Base-by-base conservation (phyloP, 768 basidiomycete genomes). In the Russula abietina region DNA sequence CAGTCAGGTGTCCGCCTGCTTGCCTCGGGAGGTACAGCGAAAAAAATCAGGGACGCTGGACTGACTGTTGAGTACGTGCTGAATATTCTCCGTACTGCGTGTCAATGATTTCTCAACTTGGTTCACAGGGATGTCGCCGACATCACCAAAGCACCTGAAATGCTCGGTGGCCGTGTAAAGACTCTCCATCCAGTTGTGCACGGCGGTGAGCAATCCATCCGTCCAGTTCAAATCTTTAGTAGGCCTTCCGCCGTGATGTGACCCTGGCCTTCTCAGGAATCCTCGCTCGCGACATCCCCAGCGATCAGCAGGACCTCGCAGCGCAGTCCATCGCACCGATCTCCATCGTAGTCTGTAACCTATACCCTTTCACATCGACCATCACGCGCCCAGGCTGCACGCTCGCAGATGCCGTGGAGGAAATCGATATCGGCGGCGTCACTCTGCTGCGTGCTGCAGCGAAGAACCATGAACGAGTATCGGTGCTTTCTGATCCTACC, bases 401-500 rank as follows among this genome's bases (percentile, higher is more conserved):
- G 12, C 84, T 98, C 63, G 85, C 91, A 3, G 88, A 89, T 53
- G 96, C 96, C 6, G 88, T 98, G 62, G 97, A 99, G 73, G 97
- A 99, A 75, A 89, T 99, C 68, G 97, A 99, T 75, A 98, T 99
- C 61, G 97, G 97, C 7, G 97, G 97, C 30, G 97, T 99, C 52
- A 98, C 97, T 7, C 87, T 99, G 10, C 85, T 98, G 53, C 89
- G 97, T 46, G 97, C 96, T 9, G 97, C 96, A 2, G 97, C 97
- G 59, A 99, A 99, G 77, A 99, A 99, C 75, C 97, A 98, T 77
- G 90, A 81, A 55, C 88, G 95, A 49, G 93, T 95, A 32, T 89
- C 87, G 36, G 86, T 98, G 50, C 79, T 96, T 49, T 95, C 90
- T 46, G 91, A 94, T 72, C 93, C 93, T 28, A 75, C 81, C 10